Percentiles rank a stretch among this genome's conserved stretches.
phyloP scores from a whole-genome alignment of 306 rosid genomes.

The Rosa multiflora region DNA sequence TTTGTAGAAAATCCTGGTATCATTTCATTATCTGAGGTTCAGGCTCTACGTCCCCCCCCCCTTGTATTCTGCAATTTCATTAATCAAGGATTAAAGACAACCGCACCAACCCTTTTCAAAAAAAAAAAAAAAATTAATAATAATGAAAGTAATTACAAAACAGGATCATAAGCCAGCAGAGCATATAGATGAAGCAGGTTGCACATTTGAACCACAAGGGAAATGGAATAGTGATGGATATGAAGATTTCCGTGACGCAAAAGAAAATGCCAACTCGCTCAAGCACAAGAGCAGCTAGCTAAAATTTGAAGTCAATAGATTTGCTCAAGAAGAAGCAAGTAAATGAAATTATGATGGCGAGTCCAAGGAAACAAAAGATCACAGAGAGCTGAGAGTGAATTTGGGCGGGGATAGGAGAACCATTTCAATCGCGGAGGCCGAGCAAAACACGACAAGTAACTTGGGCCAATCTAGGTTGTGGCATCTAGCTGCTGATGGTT shows the following conservation, averaged over 20 bases:
- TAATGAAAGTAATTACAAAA: no score
- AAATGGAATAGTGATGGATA: not conserved
- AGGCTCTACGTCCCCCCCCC: no score
- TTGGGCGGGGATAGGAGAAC: not conserved
- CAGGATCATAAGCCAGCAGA: not conserved
- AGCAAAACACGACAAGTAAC: not conserved
- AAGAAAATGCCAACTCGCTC: conserved; percentile 6
- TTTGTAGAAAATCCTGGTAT: no score
- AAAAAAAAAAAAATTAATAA: no score
- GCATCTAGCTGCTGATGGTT: not conserved
- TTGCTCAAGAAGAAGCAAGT: conserved; percentile 5
- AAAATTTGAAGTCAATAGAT: not conserved
- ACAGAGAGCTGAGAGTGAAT: not conserved
- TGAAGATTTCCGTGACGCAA: conserved; percentile 1
- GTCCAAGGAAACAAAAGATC: not conserved
- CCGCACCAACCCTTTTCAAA: no score
- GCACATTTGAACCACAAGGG: not conserved
- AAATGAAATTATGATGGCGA: not conserved
- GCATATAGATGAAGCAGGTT: not conserved
- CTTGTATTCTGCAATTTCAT: no score
- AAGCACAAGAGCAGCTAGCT: not conserved
- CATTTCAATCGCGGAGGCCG: not conserved
- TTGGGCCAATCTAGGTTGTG: conserved; percentile 7
- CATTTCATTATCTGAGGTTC: no score
- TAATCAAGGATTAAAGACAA: no score